Base-by-base conservation (phyloP, 345 rosid species). In the Aegle marmelos region DNA sequence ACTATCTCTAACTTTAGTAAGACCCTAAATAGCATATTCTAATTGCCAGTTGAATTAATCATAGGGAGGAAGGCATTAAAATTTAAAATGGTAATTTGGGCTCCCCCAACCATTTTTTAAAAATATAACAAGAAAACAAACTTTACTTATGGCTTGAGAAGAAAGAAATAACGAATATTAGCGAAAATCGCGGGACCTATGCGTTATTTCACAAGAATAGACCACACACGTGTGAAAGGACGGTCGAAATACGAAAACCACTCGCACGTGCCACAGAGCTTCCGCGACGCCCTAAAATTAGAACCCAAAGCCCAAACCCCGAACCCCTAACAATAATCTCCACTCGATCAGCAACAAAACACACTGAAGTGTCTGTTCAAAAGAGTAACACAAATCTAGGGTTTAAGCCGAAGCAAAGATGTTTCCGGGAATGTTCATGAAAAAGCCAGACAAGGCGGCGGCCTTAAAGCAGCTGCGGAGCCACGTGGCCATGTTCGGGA, bases 371-470 rank as follows among this genome's bases (percentile, higher is more conserved):
- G 54, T 24, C 66, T 27, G 14, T 14, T 2, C 14, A 2, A 39
- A 39, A 7, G 56, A 7, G 2, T 5, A 31, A 16, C 24, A 16
- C 28, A 6, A 19, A 37, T 36, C 79, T 72, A 84, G 86, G 82
- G 85, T 82, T 78, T 73, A 27, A 66, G 80, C 41, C 27, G 3
- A 21, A 48, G 0, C 30, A 79, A 68, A 11, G 78, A 94, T 94
- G 98, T 94, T 94, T 87, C 93, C 94, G 9, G 94, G 92, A 28
- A 90, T 92, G 95, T 90, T 95, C 70, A 79, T 86, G 93, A 79
- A 86, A 25, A 92, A 95, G 79, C 97, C 97, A 33, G 95, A 92
- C 86, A 93, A 93, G 87, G 91, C 85, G 53, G 92, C 62, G 81
- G 98, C 97, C 67, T 83, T 93, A 89, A 94, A 90, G 89, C 88